These are phyloP conservation scores for Flaveria trinervia DNA, from an alignment of 129 eudicot species.

Conservation along the genomic window DNA sequence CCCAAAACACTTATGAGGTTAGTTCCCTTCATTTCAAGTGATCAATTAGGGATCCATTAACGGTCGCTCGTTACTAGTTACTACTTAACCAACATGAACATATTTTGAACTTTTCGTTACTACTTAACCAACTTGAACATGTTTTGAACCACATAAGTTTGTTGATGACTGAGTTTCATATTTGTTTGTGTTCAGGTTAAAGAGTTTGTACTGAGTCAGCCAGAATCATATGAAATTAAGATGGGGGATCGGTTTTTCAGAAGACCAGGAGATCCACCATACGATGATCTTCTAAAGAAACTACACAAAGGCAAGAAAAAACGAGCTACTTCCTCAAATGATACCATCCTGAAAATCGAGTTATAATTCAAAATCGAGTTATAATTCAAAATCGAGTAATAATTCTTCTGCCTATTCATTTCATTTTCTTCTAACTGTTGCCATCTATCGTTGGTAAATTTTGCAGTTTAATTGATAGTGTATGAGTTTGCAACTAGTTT, in stretches of 20 bases:
- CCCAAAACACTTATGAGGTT: conserved; percentile 82
- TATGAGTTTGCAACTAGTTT: neutral
- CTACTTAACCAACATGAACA: neutral
- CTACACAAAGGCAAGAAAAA: conserved; percentile 37
- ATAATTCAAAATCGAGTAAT: conserved; percentile 3
- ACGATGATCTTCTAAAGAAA: conserved; percentile 60
- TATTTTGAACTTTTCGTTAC: neutral
- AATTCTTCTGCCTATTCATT: neutral
- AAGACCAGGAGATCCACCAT: conserved; percentile 84
- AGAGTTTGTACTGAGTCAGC: conserved; percentile 70
- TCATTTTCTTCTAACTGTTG: conserved; percentile 6
- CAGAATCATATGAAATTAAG: conserved; percentile 92
- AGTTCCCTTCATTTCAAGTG: neutral
- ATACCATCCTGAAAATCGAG: conserved; percentile 25
- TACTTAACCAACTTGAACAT: neutral
- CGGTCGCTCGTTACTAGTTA: no score
- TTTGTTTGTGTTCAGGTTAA: conserved; percentile 49
- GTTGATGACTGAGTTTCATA: neutral
- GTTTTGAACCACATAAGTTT: neutral
- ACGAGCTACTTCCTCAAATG: conserved; percentile 18
- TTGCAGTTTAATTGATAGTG: conserved; percentile 8
- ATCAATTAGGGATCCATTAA: neutral
- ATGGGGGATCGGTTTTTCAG: conserved; percentile 74
- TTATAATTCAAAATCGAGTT: conserved; percentile 17
- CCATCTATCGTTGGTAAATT: conserved; percentile 13